Percentiles rank a stretch among this genome's conserved stretches.
phyloP scores from a whole-genome alignment of 2,329 filamentous ascomycete genomes.

The Akanthomyces muscarius region DNA sequence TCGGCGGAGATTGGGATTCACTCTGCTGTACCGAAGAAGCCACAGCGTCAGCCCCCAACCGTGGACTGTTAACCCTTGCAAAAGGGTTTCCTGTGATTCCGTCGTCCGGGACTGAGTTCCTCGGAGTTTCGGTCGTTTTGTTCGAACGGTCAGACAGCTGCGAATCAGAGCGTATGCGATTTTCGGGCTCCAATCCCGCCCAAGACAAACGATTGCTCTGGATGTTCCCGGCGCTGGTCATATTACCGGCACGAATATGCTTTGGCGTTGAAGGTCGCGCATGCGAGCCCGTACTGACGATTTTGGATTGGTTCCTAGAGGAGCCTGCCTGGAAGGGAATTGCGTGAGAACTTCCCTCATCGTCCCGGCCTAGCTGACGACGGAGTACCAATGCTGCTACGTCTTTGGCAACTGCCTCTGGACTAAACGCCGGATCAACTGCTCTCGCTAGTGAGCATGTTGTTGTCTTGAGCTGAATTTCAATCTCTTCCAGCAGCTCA shows the following conservation, averaged over 20 bases:
- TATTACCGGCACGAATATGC: background rate
- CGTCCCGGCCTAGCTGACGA: background rate
- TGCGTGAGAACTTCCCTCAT: background rate
- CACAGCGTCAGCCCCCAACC: slow-evolving; percentile 26
- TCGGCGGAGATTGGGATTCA: background rate
- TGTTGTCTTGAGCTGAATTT: background rate
- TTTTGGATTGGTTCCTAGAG: background rate
- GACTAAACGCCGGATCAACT: background rate
- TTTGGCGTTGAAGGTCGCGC: background rate
- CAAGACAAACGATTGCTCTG: slow-evolving; percentile 1
- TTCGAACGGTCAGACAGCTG: slow-evolving; percentile 23
- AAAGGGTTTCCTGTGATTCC: slow-evolving; percentile 55
- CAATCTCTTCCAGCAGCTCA: background rate
- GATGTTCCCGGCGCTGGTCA: background rate
- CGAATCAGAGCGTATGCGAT: slow-evolving; percentile 13
- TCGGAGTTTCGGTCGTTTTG: slow-evolving; percentile 14
- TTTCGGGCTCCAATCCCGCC: background rate
- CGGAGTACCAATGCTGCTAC: background rate
- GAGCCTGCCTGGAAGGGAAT: background rate
- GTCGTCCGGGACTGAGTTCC: slow-evolving; percentile 35
- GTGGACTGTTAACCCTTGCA: slow-evolving; percentile 40
- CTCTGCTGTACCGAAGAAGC: slow-evolving; percentile 25
- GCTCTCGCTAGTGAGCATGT: slow-evolving; percentile 12
- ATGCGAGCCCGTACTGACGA: background rate
- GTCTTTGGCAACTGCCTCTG: slow-evolving; percentile 14